These are phyloP conservation scores for Cladobotryum protrusum DNA, from an alignment of 2,329 filamentous ascomycete genomes.

Conservation along the genomic window DNA sequence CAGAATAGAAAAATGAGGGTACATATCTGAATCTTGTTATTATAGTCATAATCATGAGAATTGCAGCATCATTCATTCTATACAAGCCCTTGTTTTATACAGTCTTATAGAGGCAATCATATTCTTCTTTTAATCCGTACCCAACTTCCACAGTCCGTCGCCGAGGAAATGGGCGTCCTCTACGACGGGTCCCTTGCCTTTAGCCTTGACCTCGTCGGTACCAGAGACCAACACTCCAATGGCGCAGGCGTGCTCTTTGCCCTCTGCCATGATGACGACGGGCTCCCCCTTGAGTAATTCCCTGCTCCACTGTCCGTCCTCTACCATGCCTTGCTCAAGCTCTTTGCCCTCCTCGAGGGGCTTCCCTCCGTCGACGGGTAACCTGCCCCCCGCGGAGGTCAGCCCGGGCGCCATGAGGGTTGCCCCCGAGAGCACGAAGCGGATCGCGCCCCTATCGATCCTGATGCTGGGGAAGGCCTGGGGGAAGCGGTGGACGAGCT, in stretches of 20 bases:
- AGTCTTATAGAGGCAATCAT: too few species aligned
- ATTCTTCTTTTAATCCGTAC: constrained; percentile 34
- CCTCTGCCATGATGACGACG: constrained; percentile 86
- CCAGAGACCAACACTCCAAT: constrained; percentile 78
- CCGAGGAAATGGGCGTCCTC: constrained; percentile 92
- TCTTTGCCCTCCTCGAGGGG: constrained; percentile 34
- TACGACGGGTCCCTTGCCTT: constrained; percentile 89
- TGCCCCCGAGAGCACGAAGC: constrained; percentile 89
- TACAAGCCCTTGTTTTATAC: too few species aligned
- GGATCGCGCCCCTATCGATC: constrained; percentile 92
- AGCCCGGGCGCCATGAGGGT: constrained; percentile 94
- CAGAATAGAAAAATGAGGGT: too few species aligned
- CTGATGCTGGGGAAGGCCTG: constrained; percentile 75
- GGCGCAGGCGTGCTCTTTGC: constrained; percentile 85
- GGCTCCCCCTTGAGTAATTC: constrained; percentile 76
- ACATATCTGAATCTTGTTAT: too few species aligned
- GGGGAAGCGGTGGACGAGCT: constrained; percentile 85
- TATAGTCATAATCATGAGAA: too few species aligned
- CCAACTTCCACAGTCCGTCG: constrained; percentile 83
- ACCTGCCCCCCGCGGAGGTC: constrained; percentile 72
- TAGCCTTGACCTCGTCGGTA: constrained; percentile 86
- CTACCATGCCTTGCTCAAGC: constrained; percentile 36
- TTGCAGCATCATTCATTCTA: too few species aligned
- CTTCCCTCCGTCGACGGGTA: constrained; percentile 53
- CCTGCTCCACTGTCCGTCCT: constrained; percentile 51